Evolutionary conservation across 345 rosid genomes (phyloP).

Genomic region (Aurinia saxatilis): DNA sequence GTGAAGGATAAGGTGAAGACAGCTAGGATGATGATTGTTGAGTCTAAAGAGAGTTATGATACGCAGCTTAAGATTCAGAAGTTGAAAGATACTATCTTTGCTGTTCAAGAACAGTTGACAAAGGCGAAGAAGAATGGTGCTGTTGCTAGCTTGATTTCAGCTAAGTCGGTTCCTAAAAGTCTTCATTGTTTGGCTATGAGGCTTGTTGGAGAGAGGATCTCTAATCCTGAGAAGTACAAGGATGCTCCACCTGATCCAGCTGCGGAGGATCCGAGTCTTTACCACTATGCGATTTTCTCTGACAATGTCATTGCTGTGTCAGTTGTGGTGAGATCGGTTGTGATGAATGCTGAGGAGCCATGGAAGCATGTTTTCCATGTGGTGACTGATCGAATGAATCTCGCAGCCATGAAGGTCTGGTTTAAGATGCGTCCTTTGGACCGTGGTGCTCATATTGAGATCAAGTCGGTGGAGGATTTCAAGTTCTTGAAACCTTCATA

Average conservation of each 20-base stretch:
- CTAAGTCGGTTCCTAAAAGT: slow-evolving; percentile 80
- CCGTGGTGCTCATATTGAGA: slow-evolving; percentile 71
- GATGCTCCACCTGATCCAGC: slow-evolving; percentile 50
- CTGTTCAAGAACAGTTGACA: slow-evolving; percentile 62
- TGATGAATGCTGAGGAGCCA: slow-evolving; percentile 72
- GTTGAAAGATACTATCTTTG: slow-evolving; percentile 79
- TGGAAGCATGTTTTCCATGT: slow-evolving; percentile 84
- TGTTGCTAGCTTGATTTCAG: slow-evolving; percentile 68
- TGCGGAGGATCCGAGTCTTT: slow-evolving; percentile 66
- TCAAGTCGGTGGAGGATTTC: slow-evolving; percentile 70
- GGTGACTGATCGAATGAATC: slow-evolving; percentile 73
- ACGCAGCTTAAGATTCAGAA: slow-evolving; percentile 92
- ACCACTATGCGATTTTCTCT: slow-evolving; percentile 74
- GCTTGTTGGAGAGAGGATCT: slow-evolving; percentile 78
- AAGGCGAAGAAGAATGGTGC: slow-evolving; percentile 93
- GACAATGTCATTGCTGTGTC: slow-evolving; percentile 91
- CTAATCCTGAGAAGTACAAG: slow-evolving; percentile 61
- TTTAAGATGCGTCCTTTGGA: slow-evolving; percentile 83
- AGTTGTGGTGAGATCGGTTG: slow-evolving; percentile 80
- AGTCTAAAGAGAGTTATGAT: slow-evolving; percentile 80
- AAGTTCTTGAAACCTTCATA: slow-evolving; percentile 56
- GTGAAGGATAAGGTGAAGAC: slow-evolving; percentile 79
- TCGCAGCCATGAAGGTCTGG: slow-evolving; percentile 97
- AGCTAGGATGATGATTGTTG: slow-evolving; percentile 61
- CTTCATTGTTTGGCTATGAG: slow-evolving; percentile 95